Evolutionary conservation across 148 eudicot species (phyloP).

Genomic region (Dianthus caryophyllus): DNA sequence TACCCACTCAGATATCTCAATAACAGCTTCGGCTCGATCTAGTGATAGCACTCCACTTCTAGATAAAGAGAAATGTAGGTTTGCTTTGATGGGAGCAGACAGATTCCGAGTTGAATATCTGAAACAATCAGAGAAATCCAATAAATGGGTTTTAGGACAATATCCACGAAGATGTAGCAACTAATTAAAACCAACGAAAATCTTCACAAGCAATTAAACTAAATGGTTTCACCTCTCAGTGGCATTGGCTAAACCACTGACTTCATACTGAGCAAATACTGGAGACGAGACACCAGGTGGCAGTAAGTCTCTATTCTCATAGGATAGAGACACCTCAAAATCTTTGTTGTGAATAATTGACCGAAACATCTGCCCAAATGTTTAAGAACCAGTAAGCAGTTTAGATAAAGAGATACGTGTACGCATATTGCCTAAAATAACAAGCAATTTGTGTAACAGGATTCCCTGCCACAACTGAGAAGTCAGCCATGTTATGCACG

Average conservation of each 20-base stretch:
- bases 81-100: conserved; percentile 92
- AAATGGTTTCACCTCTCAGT: conserved; percentile 60
- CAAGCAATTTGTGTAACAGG: neutral
- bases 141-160: neutral
- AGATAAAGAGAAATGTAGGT: conserved; percentile 81
- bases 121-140: conserved; percentile 4
- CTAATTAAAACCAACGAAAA: neutral
- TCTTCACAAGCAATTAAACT: conserved; percentile 16
- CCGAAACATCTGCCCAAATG: conserved; percentile 61
- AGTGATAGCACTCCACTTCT: conserved; percentile 76
- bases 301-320: conserved; percentile 61
- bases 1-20: conserved; percentile 94
- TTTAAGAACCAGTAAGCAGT: conserved; percentile 9
- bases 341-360: conserved; percentile 75
- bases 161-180: conserved; percentile 1
- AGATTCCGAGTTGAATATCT: conserved; percentile 85
- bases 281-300: conserved; percentile 76
- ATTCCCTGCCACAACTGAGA: neutral
- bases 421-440: neutral
- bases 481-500: neutral
- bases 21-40: conserved; percentile 85
- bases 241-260: conserved; percentile 79
- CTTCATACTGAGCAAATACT: conserved; percentile 61
- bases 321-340: conserved; percentile 77
- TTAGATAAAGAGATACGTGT: neutral